These are phyloP conservation scores for Lodderomyces beijingensis DNA, from an alignment of 1,139 yeast species.

Conservation along the genomic window DNA sequence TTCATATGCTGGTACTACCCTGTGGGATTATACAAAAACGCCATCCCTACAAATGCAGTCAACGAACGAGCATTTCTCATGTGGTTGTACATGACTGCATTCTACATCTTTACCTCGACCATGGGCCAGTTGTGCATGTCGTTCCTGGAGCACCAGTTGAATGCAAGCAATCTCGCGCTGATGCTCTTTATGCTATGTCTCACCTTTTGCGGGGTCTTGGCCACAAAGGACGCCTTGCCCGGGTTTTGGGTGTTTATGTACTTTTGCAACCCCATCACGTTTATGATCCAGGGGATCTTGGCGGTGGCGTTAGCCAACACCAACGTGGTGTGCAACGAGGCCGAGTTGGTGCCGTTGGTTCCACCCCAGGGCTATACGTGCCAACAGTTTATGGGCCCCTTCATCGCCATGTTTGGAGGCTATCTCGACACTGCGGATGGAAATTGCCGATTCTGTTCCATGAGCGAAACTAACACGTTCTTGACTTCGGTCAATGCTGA, in stretches of 20 bases:
- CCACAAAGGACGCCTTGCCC: slow-evolving; percentile 22
- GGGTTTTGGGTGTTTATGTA: slow-evolving; percentile 51
- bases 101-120: slow-evolving; percentile 30
- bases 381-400: slow-evolving; percentile 45
- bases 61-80: slow-evolving; percentile 38
- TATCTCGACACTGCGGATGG: slow-evolving; percentile 27
- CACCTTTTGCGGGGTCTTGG: slow-evolving; percentile 35
- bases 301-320: slow-evolving; percentile 25
- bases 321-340: slow-evolving; percentile 21
- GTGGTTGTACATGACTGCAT: slow-evolving; percentile 41
- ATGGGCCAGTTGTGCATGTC: slow-evolving; percentile 38
- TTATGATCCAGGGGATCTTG: slow-evolving; percentile 37
- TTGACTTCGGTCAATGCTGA: slow-evolving; percentile 39
- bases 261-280: slow-evolving; percentile 67
- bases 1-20: slow-evolving; percentile 83
- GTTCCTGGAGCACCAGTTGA: slow-evolving; percentile 34
- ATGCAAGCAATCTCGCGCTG: slow-evolving; percentile 33
- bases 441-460: slow-evolving; percentile 49
- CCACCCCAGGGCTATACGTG: slow-evolving; percentile 52
- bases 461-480: slow-evolving; percentile 48
- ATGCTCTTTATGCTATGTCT: slow-evolving; percentile 29
- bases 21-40: slow-evolving; percentile 62
- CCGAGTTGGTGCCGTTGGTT: slow-evolving; percentile 23
- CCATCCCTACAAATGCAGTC: slow-evolving; percentile 29
- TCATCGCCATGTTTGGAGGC: slow-evolving; percentile 46